Conservation (phyloP, 148 eudicot genomes). For the Diospyros lotus region DNA sequence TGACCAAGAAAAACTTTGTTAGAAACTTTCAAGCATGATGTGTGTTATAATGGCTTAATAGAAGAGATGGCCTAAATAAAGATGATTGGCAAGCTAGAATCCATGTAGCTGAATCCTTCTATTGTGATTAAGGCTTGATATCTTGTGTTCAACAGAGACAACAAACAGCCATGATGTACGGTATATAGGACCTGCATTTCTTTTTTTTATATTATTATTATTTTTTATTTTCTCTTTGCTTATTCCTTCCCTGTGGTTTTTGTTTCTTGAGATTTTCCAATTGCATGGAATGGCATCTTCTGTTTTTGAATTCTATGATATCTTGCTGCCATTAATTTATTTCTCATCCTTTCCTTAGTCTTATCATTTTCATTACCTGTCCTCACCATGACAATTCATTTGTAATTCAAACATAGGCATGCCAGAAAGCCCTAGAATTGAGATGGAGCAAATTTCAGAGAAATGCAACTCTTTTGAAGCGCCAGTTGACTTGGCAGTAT, state of each 20-base stretch:
- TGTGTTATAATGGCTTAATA: too few relatives aligned
- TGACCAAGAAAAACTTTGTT: background rate
- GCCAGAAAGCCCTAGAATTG: conserved; percentile 49
- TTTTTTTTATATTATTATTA: background rate
- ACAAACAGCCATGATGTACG: background rate
- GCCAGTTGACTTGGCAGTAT: conserved; percentile 87
- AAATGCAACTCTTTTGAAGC: conserved; percentile 63
- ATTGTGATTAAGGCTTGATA: too few relatives aligned
- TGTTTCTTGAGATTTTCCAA: background rate
- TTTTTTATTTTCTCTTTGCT: background rate
- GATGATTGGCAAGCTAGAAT: too few relatives aligned
- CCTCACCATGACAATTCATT: background rate
- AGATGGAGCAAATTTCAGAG: conserved; percentile 62
- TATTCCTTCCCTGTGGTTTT: background rate
- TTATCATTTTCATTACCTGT: background rate
- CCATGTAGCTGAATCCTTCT: too few relatives aligned
- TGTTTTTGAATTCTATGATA: background rate
- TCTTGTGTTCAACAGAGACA: background rate
- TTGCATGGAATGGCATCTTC: background rate
- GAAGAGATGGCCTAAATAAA: too few relatives aligned
- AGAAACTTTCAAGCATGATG: too few relatives aligned
- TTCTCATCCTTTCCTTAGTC: background rate
- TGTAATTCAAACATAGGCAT: conserved; percentile 37
- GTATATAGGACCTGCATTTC: background rate
- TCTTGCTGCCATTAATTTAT: background rate